Evolutionary conservation across 805 yeast species (phyloP).

Genomic region (Schizosaccharomyces pombe): DNA sequence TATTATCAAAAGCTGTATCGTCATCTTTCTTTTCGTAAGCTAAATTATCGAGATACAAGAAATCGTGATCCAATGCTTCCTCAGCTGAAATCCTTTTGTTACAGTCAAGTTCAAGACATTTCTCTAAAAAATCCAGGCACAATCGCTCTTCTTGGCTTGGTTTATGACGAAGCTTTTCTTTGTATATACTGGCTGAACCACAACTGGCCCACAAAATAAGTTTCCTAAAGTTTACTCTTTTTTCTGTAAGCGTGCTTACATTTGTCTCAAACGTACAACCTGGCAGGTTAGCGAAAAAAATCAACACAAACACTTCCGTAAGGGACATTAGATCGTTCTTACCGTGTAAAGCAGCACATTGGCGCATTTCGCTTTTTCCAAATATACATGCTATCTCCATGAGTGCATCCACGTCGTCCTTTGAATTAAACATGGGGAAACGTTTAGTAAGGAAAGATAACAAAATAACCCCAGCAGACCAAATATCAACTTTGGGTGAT

Average conservation of each 20-base stretch:
- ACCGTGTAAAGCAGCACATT: slow-evolving; percentile 70
- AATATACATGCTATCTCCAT: slow-evolving; percentile 63
- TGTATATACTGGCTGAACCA: slow-evolving; percentile 6
- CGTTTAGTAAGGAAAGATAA: slow-evolving; percentile 53
- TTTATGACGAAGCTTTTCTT: background rate
- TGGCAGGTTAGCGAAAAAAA: background rate
- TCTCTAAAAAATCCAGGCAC: slow-evolving; percentile 18
- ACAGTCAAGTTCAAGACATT: slow-evolving; percentile 54
- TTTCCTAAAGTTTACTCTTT: slow-evolving; percentile 19
- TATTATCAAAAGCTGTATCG: background rate
- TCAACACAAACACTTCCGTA: background rate
- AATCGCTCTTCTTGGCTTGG: slow-evolving; percentile 9
- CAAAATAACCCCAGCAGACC: slow-evolving; percentile 83
- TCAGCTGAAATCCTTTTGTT: slow-evolving; percentile 37
- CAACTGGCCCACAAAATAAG: slow-evolving; percentile 21
- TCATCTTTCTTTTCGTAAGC: background rate
- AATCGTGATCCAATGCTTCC: slow-evolving; percentile 25
- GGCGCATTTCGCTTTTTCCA: slow-evolving; percentile 49
- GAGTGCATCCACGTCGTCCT: slow-evolving; percentile 79
- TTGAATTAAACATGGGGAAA: slow-evolving; percentile 83
- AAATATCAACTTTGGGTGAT: slow-evolving; percentile 57
- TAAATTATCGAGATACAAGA: slow-evolving; percentile 5
- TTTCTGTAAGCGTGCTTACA: slow-evolving; percentile 27
- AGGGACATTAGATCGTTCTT: background rate
- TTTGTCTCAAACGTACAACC: slow-evolving; percentile 49